phyloP scores from a whole-genome alignment of 179 eudicot species.

The Sideroxylon spinosum region DNA sequence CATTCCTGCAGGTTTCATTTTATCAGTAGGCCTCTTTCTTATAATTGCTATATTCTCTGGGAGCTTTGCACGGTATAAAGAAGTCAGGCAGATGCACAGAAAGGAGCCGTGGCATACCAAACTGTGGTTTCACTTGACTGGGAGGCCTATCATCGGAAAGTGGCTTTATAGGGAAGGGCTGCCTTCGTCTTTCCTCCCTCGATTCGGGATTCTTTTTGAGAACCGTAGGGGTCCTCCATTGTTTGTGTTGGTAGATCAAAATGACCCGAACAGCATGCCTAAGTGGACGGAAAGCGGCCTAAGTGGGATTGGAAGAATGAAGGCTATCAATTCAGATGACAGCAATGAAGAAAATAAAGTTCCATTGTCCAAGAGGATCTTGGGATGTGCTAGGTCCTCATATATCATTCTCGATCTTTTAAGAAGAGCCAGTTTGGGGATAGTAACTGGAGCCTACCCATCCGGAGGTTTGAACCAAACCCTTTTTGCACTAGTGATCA shows the following conservation, averaged over 20 bases:
- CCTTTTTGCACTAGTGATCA: slow-evolving; percentile 19
- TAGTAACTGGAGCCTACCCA: slow-evolving; percentile 19
- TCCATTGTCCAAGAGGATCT: slow-evolving; percentile 12
- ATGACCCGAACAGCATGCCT: slow-evolving; percentile 8
- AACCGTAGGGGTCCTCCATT: slow-evolving; percentile 20
- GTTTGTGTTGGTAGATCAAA: slow-evolving; percentile 14
- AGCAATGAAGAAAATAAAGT: slow-evolving; percentile 18
- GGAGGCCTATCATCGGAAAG: slow-evolving; percentile 16
- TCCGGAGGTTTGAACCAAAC: slow-evolving; percentile 17
- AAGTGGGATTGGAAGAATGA: slow-evolving; percentile 19
- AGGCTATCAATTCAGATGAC: slow-evolving; percentile 15
- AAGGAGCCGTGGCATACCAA: slow-evolving; percentile 6
- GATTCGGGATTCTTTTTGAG: slow-evolving; percentile 25
- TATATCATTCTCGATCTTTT: slow-evolving; percentile 22
- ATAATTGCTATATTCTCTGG: slow-evolving; percentile 17
- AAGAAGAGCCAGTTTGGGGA: slow-evolving; percentile 19
- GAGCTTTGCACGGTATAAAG: slow-evolving; percentile 17
- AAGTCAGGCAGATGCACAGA: neutral
- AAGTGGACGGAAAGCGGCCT: slow-evolving; percentile 11
- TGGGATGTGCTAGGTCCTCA: slow-evolving; percentile 22
- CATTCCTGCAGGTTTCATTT: slow-evolving; percentile 21
- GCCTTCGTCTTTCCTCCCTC: slow-evolving; percentile 16
- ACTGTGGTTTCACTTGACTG: slow-evolving; percentile 2
- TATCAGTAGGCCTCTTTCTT: slow-evolving; percentile 20
- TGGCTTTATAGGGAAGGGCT: slow-evolving; percentile 20